Conservation (phyloP, 2,329 filamentous ascomycete genomes). For the Cadophora sp. region DNA sequence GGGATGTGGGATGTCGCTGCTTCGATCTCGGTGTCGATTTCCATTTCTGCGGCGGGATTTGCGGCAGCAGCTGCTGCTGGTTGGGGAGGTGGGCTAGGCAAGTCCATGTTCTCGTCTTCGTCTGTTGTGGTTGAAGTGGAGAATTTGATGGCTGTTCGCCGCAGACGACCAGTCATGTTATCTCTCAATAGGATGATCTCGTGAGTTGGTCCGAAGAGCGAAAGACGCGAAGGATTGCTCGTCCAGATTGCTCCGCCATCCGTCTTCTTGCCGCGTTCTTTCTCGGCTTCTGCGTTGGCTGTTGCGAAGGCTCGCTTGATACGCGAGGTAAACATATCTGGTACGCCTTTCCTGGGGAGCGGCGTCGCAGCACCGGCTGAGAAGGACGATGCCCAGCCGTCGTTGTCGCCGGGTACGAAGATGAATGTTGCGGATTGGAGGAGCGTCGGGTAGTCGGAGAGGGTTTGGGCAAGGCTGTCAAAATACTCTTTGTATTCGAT, state of each 20-base stretch:
- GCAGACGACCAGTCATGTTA: constrained; percentile 80
- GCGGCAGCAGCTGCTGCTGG: constrained; percentile 17
- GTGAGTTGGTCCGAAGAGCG: constrained; percentile 85
- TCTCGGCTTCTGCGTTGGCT: constrained; percentile 74
- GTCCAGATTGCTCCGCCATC: constrained; percentile 85
- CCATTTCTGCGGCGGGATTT: constrained; percentile 47
- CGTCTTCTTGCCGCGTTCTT: constrained; percentile 54
- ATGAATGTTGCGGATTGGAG: constrained; percentile 83
- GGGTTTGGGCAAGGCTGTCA: constrained; percentile 80
- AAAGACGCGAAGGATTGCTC: constrained; percentile 82
- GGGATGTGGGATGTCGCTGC: constrained; percentile 32
- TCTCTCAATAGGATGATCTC: constrained; percentile 90
- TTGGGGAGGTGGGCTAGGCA: constrained; percentile 29
- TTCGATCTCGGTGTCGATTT: constrained; percentile 49
- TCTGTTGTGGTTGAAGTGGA: constrained; percentile 53
- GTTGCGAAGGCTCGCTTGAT: constrained; percentile 80
- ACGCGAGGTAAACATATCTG: constrained; percentile 88
- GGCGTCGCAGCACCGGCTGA: constrained; percentile 75
- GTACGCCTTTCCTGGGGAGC: constrained; percentile 74
- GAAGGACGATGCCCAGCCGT: constrained; percentile 94
- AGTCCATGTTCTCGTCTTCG: constrained; percentile 40
- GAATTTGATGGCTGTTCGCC: constrained; percentile 77
- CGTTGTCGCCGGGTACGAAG: constrained; percentile 95
- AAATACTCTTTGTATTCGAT: constrained; percentile 98
- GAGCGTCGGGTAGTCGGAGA: constrained; percentile 83